These are phyloP conservation scores for Erysimum cheiranthoides DNA, from an alignment of 345 rosid species.

Conservation along the genomic window DNA sequence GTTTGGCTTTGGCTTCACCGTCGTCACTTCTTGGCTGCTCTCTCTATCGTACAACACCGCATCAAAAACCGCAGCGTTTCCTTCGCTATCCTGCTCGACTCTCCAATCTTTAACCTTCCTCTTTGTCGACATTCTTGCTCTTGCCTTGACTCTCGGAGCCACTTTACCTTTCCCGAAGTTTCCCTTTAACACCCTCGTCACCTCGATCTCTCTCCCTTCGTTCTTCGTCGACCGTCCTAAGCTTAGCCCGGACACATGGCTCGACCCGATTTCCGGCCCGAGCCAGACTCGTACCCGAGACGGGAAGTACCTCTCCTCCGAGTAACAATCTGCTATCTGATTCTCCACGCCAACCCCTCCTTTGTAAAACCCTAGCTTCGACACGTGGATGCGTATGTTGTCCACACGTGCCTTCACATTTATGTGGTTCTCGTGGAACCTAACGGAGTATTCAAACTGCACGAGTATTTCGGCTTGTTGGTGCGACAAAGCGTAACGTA, in stretches of 20 bases:
- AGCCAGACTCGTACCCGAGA: conserved; percentile 73
- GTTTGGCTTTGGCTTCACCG: conserved; percentile 40
- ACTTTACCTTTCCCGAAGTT: conserved; percentile 51
- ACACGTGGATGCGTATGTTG: conserved; percentile 79
- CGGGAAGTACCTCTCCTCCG: conserved; percentile 67
- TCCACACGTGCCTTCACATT: conserved; percentile 71
- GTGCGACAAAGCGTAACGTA: conserved; percentile 78
- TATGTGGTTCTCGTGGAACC: conserved; percentile 60
- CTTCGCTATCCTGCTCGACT: conserved; percentile 83
- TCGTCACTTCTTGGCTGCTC: conserved; percentile 57
- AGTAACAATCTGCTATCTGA: conserved; percentile 39
- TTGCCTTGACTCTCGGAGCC: conserved; percentile 54
- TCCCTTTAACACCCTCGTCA: conserved; percentile 50
- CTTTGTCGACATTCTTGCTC: conserved; percentile 55
- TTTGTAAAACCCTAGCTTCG: conserved; percentile 60
- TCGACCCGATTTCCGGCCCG: conserved; percentile 85
- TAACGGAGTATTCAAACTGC: conserved; percentile 74
- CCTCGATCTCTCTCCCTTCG: conserved; percentile 56
- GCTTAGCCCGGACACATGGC: conserved; percentile 70
- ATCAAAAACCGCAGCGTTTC: conserved; percentile 77
- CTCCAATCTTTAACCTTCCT: conserved; percentile 73
- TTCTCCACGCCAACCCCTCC: conserved; percentile 44
- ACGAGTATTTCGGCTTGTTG: conserved; percentile 78
- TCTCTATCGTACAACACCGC: conserved; percentile 61
- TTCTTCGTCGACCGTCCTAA: conserved; percentile 75